Evolutionary conservation across 352 stramenopile genomes (phyloP).

Genomic region (Elongisporangium anandrum): DNA sequence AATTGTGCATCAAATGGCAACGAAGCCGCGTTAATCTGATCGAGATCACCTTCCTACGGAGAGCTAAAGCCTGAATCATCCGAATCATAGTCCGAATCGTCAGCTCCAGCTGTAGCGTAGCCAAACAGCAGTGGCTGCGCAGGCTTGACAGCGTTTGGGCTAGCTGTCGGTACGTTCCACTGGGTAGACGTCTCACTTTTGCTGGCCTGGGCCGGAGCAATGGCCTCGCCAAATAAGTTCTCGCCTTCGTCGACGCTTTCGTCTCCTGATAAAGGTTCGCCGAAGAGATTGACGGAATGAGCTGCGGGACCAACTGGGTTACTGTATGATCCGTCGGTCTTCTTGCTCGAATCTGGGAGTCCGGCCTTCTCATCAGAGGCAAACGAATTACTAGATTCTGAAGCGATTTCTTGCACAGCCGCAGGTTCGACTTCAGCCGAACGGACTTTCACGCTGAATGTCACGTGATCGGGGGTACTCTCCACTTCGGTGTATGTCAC

Average conservation of each 20-base stretch:
- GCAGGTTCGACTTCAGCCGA: background rate
- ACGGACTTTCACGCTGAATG: background rate
- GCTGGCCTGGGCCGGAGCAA: background rate
- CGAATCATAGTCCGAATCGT: slow-evolving; percentile 45
- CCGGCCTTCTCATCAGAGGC: background rate
- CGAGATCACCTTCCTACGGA: no score
- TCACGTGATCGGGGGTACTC: background rate
- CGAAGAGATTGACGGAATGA: slow-evolving; percentile 14
- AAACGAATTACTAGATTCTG: background rate
- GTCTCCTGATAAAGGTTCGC: slow-evolving; percentile 10
- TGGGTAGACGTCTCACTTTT: background rate
- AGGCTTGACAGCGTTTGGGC: background rate
- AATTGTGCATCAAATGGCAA: background rate
- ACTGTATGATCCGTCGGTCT: background rate
- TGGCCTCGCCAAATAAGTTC: slow-evolving; percentile 47
- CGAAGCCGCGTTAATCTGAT: slow-evolving; percentile 18
- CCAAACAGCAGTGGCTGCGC: slow-evolving; percentile 51
- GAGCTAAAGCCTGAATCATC: slow-evolving; percentile 47
- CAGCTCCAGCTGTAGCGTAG: slow-evolving; percentile 39
- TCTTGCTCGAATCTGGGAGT: background rate
- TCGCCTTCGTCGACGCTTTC: slow-evolving; percentile 32
- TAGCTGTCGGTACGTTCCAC: background rate
- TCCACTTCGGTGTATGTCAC: background rate
- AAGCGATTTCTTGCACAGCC: background rate
- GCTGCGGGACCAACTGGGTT: no score